Evolutionary conservation across 352 stramenopile species (phyloP).

Genomic region (Phytophthora agathidicida): DNA sequence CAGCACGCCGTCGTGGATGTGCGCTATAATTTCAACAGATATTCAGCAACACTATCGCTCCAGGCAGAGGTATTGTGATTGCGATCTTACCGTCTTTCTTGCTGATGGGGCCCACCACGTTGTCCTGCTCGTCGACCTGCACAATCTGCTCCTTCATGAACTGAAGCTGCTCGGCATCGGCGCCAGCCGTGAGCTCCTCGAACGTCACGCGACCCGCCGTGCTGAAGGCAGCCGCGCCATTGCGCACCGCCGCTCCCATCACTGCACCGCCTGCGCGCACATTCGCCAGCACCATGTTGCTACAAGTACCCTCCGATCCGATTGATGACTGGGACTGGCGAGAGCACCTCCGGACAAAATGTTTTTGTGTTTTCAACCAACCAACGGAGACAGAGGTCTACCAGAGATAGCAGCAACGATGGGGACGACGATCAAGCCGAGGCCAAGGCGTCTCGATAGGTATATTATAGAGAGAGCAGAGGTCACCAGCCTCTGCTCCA

Average conservation of each 20-base stretch:
- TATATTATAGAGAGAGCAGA: conserved; percentile 35
- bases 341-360: not conserved
- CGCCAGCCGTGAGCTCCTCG: conserved; percentile 67
- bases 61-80: not conserved
- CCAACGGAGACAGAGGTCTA: conserved; percentile 3
- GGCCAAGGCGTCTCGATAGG: conserved; percentile 22
- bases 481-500: conserved; percentile 18
- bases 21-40: conserved; percentile 47
- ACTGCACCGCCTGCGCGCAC: conserved; percentile 15
- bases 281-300: conserved; percentile 25
- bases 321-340: conserved; percentile 12
- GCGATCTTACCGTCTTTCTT: conserved; percentile 80
- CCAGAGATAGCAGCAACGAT: conserved; percentile 6
- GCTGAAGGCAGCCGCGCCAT: conserved; percentile 15
- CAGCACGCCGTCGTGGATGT: conserved; percentile 78
- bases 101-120: conserved; percentile 78
- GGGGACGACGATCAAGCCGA: conserved; percentile 1
- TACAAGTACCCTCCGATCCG: not conserved
- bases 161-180: conserved; percentile 81
- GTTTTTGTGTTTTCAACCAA: conserved; percentile 34
- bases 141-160: conserved; percentile 93
- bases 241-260: conserved; percentile 15
- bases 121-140: conserved; percentile 85
- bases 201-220: conserved; percentile 44
- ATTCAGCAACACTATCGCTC: conserved; percentile 4